Conservation (phyloP, 2,329 filamentous ascomycete genomes). For the Botrytis medusae region DNA sequence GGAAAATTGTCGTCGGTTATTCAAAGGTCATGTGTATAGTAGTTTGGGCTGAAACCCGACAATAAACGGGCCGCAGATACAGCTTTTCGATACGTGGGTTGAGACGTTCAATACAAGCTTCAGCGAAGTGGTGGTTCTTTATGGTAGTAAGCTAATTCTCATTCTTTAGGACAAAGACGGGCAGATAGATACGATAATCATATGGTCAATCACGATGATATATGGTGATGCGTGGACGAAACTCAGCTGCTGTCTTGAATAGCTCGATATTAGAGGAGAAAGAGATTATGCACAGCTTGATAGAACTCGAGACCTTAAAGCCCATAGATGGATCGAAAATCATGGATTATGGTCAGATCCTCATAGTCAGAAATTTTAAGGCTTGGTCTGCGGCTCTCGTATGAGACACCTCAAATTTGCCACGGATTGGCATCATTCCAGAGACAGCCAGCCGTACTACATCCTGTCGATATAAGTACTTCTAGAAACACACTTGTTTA, state of each 20-base stretch:
- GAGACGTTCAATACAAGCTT: too few species aligned
- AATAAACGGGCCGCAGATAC: neutral
- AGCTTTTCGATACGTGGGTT: neutral
- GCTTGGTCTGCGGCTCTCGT: accelerated
- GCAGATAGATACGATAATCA: conserved; percentile 17
- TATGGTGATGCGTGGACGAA: neutral
- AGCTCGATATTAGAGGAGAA: neutral
- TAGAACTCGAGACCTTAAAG: too few species aligned
- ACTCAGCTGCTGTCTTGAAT: neutral
- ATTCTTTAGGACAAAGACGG: neutral
- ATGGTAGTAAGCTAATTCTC: neutral
- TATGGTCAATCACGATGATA: conserved; percentile 7
- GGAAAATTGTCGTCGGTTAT: neutral
- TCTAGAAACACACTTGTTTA: neutral
- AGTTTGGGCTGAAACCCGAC: too few species aligned
- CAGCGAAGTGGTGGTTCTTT: neutral
- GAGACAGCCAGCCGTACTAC: neutral
- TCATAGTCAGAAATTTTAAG: neutral
- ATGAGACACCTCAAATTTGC: too few species aligned
- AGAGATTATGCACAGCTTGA: neutral
- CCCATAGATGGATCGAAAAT: neutral
- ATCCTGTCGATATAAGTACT: neutral
- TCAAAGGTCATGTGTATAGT: neutral
- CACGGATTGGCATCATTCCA: neutral
- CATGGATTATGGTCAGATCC: neutral